Conservation (phyloP, 2,329 filamentous ascomycete genomes). For the Hymenoscyphus occultus region DNA sequence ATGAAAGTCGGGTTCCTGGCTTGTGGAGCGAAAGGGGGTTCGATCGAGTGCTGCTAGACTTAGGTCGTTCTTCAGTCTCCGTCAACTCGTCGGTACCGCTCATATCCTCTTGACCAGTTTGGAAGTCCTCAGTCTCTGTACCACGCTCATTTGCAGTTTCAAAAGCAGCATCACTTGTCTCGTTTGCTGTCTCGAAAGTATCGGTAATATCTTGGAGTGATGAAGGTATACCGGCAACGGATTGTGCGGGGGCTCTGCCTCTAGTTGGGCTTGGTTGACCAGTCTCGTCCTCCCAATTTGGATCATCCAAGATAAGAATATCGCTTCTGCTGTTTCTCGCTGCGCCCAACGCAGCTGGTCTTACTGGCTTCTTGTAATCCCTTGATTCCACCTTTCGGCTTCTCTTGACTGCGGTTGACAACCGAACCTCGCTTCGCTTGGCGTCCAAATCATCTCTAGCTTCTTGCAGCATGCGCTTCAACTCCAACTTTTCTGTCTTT, state of each 20-base stretch:
- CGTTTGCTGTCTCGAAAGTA: conserved; percentile 78
- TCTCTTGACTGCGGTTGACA: conserved; percentile 51
- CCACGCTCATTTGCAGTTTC: conserved; percentile 75
- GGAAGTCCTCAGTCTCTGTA: conserved; percentile 92
- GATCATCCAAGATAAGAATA: conserved; percentile 67
- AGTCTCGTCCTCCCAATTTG: conserved; percentile 83
- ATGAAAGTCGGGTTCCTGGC: conserved; percentile 61
- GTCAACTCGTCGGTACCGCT: conserved; percentile 69
- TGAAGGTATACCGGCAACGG: conserved; percentile 31
- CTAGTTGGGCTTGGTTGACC: conserved; percentile 57
- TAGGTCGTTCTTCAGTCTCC: conserved; percentile 67
- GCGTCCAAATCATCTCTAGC: conserved; percentile 85
- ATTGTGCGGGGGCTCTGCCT: conserved; percentile 35
- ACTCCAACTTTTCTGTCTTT: conserved; percentile 96
- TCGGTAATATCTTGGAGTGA: conserved; percentile 54
- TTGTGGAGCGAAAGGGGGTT: conserved; percentile 45
- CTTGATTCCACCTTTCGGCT: conserved; percentile 62
- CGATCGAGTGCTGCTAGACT: conserved; percentile 37
- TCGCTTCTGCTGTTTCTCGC: conserved; percentile 73
- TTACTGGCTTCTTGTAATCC: conserved; percentile 75
- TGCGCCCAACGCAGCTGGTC: conserved; percentile 71
- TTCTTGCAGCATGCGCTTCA: conserved; percentile 93
- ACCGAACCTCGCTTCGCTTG: conserved; percentile 50
- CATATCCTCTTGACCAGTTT: conserved; percentile 81
- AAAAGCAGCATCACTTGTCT: conserved; percentile 63